Evolutionary conservation across 129 eudicot species (phyloP), one percentile per base, ranked within the genome.

Genomic region (Flaveria trinervia): DNA sequence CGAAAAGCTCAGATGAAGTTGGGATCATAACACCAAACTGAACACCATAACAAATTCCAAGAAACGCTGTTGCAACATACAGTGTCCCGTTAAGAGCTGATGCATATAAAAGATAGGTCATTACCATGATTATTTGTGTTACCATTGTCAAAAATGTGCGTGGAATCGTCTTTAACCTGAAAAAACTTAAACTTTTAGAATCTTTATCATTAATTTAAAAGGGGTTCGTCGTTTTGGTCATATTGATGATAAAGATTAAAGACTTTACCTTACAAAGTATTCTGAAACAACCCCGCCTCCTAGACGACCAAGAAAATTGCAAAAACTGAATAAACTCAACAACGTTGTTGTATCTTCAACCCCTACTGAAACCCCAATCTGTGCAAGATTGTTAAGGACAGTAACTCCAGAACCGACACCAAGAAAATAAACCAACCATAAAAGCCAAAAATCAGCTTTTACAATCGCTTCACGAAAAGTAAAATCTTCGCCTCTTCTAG

Each of bases 361-460:
- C 49, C 93, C 97, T 12, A 75, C 83, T 0, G 97, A 82, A 82
- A 85, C 89, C 36, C 97, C 98, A 52, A 94, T 91, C 70, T 94
- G 98, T 6, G 98, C 98, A 82, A 94, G 82, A 84, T 94, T 94
- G 74, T 93, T 93, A 44, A 93, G 88, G 57, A 94, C 97, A 18
- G 98, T 94, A n/a, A 91, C 85, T 7, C 96, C 98, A 25, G 98
- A 79, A 23, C 98, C 97, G 28, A 91, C 98, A 12, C 98, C 97
- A 50, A 94, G 72, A 65, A 94, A 94, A 78, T 87, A 87, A 13
- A 89, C 93, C 2, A 84, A 6, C 97, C 96, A 91, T 74, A 94
- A 68, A 79, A 94, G 96, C 98, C 98, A 94, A 71, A 94, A 94
- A 80, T 94, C 98, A 9, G 98, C 98, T 81, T 94, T 94, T 2